These are phyloP conservation scores for Metschnikowia lunata DNA, from an alignment of 805 yeast genomes.

Conservation along the genomic window DNA sequence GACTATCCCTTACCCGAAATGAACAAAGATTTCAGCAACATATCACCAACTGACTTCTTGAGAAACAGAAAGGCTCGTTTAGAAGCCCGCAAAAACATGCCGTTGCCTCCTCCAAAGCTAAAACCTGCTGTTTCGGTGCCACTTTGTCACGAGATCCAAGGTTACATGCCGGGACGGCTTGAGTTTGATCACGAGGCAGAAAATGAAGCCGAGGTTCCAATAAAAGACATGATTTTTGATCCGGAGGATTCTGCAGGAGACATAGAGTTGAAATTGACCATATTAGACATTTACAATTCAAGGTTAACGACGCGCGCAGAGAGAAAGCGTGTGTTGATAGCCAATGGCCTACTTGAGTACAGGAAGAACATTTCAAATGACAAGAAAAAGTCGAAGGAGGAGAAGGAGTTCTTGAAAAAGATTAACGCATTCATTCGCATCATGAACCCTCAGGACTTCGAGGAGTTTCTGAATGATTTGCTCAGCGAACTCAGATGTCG, in stretches of 20 bases:
- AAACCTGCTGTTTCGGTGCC: conserved; percentile 93
- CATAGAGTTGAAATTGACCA: conserved; percentile 82
- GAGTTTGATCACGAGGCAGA: conserved; percentile 97
- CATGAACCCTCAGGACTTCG: conserved; percentile 78
- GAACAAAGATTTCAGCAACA: conserved; percentile 57
- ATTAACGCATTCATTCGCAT: conserved; percentile 78
- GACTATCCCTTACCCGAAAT: conserved; percentile 89
- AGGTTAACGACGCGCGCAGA: conserved; percentile 90
- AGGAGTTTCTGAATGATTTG: conserved; percentile 66
- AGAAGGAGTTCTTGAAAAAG: conserved; percentile 71
- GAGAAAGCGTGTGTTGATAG: conserved; percentile 75
- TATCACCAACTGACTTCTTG: conserved; percentile 67
- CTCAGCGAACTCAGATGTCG: conserved; percentile 75
- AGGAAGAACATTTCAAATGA: conserved; percentile 76
- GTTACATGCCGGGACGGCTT: conserved; percentile 97
- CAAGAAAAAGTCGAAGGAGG: conserved; percentile 84
- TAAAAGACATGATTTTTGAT: conserved; percentile 93
- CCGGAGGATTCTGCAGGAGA: conserved; percentile 87
- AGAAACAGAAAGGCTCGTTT: conserved; percentile 62
- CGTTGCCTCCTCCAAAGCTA: conserved; percentile 76
- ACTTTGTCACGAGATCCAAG: conserved; percentile 93
- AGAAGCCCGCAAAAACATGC: conserved; percentile 66
- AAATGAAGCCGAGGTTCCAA: conserved; percentile 91
- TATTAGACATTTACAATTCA: conserved; percentile 84
- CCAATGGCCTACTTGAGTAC: conserved; percentile 78